Evolutionary conservation across 2,329 filamentous ascomycete genomes (phyloP), one percentile per base, ranked within the genome.

Genomic region (Botrytis fabae): DNA sequence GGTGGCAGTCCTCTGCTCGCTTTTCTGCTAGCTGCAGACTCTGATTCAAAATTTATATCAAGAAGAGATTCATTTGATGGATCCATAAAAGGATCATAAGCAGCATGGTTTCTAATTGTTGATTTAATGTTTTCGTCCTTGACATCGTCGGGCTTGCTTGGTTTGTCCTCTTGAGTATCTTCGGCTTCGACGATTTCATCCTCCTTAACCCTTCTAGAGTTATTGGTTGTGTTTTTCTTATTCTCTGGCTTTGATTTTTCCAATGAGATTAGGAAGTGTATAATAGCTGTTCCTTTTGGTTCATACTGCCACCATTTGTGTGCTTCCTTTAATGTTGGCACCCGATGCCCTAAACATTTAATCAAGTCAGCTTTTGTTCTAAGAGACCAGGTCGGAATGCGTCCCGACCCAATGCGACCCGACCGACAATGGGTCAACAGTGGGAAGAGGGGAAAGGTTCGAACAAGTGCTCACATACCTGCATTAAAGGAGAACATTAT

Each of bases 401-500:
- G 38, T 22, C 28, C 28, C 28, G 14, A 22, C 4, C 38, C 32
- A 40, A 22, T 16, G 10, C 32, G 38, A 28, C 28, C 28, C 28
- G 14, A 22, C 4, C 38, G 38, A 38, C 38, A 38, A 9, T 8
- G 25, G 18, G 8, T 8, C 14, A 40, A 63, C 12, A 48, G 25
- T n/a, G 7, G 28, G 6, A 54, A 38, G 18, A 3, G 22, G 20
- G 16, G 40, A 40, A 16, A n/a, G 28, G n/a, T 4, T 42, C 6
- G 18, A 18, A 57, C 20, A 35, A 57, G 32, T 35, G 8, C 69
- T n/a, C 28, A 62, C 76, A n/a, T 77, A 78, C 78, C 78, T 38
- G 77, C 69, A 71, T 79, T 80, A 65, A 78, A 78, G 9, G 77
- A 76, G 38, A 78, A 80, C 78, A 80, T 80, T 40, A 76, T 78